Conservation (phyloP, 352 stramenopile genomes). For the Phytophthora europaea region DNA sequence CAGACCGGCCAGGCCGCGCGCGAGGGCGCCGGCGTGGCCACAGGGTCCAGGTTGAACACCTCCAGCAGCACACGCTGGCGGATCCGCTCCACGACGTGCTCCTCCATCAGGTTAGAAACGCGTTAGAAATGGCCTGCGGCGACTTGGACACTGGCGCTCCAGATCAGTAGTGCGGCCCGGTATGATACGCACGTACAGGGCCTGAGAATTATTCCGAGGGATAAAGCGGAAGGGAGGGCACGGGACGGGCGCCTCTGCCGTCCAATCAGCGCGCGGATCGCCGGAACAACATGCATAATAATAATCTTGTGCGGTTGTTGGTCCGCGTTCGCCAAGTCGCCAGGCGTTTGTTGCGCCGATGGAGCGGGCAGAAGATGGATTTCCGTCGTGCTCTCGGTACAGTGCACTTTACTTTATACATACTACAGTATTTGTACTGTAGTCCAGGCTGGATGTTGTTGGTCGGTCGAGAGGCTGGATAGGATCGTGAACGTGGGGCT, state of each 20-base stretch:
- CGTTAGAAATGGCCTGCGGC: constrained; percentile 11
- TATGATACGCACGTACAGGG: neutral
- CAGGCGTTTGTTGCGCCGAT: neutral
- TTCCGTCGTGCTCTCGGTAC: neutral
- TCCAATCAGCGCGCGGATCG: neutral
- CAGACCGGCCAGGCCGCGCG: no score
- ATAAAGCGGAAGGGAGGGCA: constrained; percentile 1
- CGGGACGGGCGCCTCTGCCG: neutral
- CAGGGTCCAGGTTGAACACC: constrained; percentile 66
- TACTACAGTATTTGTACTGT: neutral
- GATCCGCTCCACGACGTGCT: constrained; percentile 47
- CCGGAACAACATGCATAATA: neutral
- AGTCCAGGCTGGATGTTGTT: neutral
- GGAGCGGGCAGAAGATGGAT: neutral
- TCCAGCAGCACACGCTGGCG: constrained; percentile 66
- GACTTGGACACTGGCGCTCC: constrained; percentile 10
- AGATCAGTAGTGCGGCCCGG: neutral
- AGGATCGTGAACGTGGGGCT: neutral
- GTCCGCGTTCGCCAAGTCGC: neutral
- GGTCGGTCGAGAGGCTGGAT: neutral
- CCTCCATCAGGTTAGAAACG: constrained; percentile 23
- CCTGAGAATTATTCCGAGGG: constrained; percentile 4
- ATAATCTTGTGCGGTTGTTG: neutral
- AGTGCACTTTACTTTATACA: neutral
- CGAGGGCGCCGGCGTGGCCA: constrained; percentile 54